Conservation (phyloP, 1,284 basidiomycete genomes). For the Pseudomicrostroma phylloplanum region DNA sequence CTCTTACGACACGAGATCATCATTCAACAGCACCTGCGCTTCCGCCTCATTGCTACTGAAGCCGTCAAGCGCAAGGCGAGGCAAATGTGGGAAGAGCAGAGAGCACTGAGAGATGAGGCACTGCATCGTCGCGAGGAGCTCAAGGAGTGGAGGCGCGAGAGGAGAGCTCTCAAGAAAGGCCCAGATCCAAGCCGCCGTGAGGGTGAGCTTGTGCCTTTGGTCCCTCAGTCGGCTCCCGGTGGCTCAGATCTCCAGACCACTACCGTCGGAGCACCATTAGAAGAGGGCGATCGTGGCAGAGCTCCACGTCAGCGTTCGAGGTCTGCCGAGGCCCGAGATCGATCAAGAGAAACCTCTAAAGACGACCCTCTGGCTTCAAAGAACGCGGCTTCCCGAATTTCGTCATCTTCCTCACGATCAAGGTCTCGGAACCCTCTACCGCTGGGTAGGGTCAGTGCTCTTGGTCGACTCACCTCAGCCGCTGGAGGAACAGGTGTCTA, state of each 20-base stretch:
- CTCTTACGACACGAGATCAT: constrained; percentile 79
- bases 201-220: constrained; percentile 1
- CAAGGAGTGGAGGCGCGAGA: background rate
- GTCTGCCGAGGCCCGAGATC: constrained; percentile 12
- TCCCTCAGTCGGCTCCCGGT: background rate
- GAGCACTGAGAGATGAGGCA: background rate
- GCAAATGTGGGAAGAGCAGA: constrained; percentile 6
- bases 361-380: background rate
- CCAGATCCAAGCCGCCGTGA: background rate
- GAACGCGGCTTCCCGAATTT: background rate
- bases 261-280: background rate
- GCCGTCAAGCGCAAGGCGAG: constrained; percentile 61
- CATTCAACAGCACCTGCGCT: constrained; percentile 74
- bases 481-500: background rate
- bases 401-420: background rate
- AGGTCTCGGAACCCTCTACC: background rate
- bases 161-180: background rate
- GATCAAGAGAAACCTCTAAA: background rate
- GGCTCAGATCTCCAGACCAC: background rate
- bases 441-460: background rate
- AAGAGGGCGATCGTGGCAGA: background rate
- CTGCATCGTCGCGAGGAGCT: constrained; percentile 6
- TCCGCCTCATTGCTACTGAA: constrained; percentile 72
- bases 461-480: background rate
- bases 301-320: constrained; percentile 18